phyloP scores from a whole-genome alignment of 2,329 filamentous ascomycete genomes.

The Talaromyces piceae region DNA sequence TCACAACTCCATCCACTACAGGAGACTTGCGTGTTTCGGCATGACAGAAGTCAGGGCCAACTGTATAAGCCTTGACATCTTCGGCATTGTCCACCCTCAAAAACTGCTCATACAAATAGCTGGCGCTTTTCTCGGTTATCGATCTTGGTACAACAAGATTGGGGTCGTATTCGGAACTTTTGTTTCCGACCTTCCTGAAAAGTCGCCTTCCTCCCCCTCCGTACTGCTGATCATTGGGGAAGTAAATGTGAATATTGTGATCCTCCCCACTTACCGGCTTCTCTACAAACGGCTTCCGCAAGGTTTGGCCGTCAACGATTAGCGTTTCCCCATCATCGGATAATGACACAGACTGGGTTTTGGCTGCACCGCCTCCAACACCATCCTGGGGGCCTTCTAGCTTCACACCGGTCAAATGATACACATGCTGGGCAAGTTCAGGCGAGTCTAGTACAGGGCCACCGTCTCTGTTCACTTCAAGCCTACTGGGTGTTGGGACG shows the following conservation, averaged over 20 bases:
- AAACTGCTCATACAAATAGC: conserved; percentile 96
- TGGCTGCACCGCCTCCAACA: conserved; percentile 49
- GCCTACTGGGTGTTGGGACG: conserved; percentile 77
- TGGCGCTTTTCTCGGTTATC: conserved; percentile 70
- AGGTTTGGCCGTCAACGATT: conserved; percentile 70
- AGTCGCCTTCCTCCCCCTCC: conserved; percentile 85
- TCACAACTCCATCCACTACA: conserved; percentile 90
- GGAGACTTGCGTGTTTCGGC: conserved; percentile 96
- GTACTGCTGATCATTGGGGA: conserved; percentile 63
- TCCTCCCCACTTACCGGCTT: conserved; percentile 98
- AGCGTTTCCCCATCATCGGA: conserved; percentile 86
- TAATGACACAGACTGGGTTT: conserved; percentile 66
- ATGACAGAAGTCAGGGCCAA: conserved; percentile 86
- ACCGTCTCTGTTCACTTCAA: conserved; percentile 90
- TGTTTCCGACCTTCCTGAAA: conserved; percentile 97
- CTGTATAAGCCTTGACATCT: conserved; percentile 97
- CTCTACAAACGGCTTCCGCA: conserved; percentile 94
- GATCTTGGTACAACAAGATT: conserved; percentile 69
- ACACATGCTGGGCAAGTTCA: conserved; percentile 72
- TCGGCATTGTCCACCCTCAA: conserved; percentile 94
- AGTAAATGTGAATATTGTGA: conserved; percentile 98
- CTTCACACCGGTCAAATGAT: conserved; percentile 68
- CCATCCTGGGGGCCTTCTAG: conserved; percentile 65
- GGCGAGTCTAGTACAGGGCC: conserved; percentile 71
- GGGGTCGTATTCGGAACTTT: conserved; percentile 89